Conservation (phyloP, 495 filamentous ascomycete species). For the Penicillium flavigenum region DNA sequence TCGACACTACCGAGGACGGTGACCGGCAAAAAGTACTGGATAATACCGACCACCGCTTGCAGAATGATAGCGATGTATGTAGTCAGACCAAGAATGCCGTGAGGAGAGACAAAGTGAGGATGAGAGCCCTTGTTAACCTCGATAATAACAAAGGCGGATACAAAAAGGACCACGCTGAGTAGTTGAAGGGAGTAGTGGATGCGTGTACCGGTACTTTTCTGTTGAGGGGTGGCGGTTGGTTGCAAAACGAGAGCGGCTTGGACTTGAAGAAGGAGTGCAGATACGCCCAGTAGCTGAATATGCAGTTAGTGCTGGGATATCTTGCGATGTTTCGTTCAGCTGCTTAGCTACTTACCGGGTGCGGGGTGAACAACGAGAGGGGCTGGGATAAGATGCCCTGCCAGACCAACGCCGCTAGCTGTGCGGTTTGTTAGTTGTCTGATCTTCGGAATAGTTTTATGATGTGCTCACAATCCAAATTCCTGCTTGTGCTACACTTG, state of each 20-base stretch:
- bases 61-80: slow-evolving; percentile 69
- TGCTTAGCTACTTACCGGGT: slow-evolving; percentile 58
- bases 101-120: slow-evolving; percentile 71
- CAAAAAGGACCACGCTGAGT: slow-evolving; percentile 58
- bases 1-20: slow-evolving; percentile 71
- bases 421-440: slow-evolving; percentile 18
- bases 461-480: slow-evolving; percentile 58
- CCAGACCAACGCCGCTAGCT: slow-evolving; percentile 75
- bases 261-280: slow-evolving; percentile 68
- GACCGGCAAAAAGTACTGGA: slow-evolving; percentile 68
- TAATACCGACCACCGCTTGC: slow-evolving; percentile 76
- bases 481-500: slow-evolving; percentile 63
- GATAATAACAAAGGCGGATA: slow-evolving; percentile 71
- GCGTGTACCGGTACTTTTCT: slow-evolving; percentile 71
- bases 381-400: slow-evolving; percentile 64
- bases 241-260: slow-evolving; percentile 85
- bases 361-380: slow-evolving; percentile 74
- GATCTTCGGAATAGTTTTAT: neutral
- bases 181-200: slow-evolving; percentile 67
- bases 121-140: slow-evolving; percentile 75
- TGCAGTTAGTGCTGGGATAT: neutral
- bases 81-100: slow-evolving; percentile 75
- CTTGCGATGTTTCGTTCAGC: neutral
- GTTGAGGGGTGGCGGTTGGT: slow-evolving; percentile 71
- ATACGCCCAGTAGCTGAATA: slow-evolving; percentile 66